These are phyloP conservation scores for Apophysomyces ossiformis DNA, from an alignment of 371 early-diverging fungal genomes.

Conservation along the genomic window DNA sequence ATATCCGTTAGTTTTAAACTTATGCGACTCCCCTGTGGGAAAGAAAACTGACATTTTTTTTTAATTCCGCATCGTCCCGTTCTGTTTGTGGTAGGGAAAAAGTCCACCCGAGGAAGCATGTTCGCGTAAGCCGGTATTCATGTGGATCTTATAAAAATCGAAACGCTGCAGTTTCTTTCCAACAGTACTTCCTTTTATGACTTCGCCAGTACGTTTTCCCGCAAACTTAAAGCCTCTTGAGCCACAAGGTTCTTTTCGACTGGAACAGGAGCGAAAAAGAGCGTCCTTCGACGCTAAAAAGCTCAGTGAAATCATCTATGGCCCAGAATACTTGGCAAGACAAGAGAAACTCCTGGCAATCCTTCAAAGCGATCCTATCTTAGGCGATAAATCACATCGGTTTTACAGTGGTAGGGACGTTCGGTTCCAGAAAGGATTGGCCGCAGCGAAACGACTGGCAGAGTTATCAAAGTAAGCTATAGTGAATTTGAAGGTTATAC, in stretches of 20 bases:
- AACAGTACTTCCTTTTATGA: constrained; percentile 8
- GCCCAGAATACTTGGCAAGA: constrained; percentile 31
- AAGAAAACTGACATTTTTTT: too few relatives aligned
- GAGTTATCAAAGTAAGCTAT: constrained; percentile 49
- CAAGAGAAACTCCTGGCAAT: constrained; percentile 48
- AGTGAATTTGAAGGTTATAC: background rate
- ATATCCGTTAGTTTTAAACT: too few relatives aligned
- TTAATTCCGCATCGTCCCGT: too few relatives aligned
- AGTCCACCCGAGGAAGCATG: constrained; percentile 17
- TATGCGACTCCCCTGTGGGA: too few relatives aligned
- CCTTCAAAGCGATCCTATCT: constrained; percentile 56
- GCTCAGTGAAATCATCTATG: constrained; percentile 47
- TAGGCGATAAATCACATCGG: constrained; percentile 60
- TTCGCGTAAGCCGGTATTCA: constrained; percentile 19
- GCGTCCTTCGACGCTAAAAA: constrained; percentile 46
- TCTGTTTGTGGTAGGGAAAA: constrained; percentile 21
- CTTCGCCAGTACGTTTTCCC: constrained; percentile 46
- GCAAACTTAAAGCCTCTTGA: constrained; percentile 54
- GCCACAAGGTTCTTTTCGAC: constrained; percentile 53
- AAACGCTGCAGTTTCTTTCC: constrained; percentile 16
- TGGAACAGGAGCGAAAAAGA: constrained; percentile 44
- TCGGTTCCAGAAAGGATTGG: constrained; percentile 53
- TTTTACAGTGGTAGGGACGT: constrained; percentile 58
- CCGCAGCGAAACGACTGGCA: constrained; percentile 53
- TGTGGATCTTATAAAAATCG: constrained; percentile 23